These are phyloP conservation scores for Haematococcus sp. DNA, from an alignment of 139 green algal species.

Conservation along the genomic window DNA sequence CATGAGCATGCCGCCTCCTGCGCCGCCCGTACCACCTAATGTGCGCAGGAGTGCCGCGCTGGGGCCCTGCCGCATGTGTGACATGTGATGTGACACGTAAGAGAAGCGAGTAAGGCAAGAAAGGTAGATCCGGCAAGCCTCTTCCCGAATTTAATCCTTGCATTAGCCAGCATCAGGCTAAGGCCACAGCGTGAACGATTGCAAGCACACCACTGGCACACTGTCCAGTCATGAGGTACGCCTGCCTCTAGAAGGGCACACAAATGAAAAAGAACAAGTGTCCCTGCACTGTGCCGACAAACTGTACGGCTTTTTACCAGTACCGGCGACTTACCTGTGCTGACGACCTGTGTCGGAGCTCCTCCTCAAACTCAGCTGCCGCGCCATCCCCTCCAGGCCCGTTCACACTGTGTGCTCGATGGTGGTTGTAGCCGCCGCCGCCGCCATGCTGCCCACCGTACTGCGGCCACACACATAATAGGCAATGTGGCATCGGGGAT, in stretches of 20 bases:
- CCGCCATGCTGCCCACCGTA: background rate
- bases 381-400: background rate
- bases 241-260: too few relatives aligned
- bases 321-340: background rate
- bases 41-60: background rate
- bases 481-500: too few relatives aligned
- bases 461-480: background rate
- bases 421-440: background rate
- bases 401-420: background rate
- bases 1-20: background rate
- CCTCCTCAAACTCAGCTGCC: slow-evolving; percentile 14
- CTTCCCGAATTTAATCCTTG: too few relatives aligned
- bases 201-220: too few relatives aligned
- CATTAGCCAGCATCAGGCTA: too few relatives aligned
- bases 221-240: too few relatives aligned
- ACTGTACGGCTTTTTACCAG: too few relatives aligned
- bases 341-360: background rate
- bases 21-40: background rate
- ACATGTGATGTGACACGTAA: background rate
- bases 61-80: background rate
- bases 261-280: too few relatives aligned
- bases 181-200: too few relatives aligned
- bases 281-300: too few relatives aligned
- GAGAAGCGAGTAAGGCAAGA: background rate
- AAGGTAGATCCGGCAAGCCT: too few relatives aligned